Base-by-base conservation (phyloP, 805 yeast genomes). In the Suhomyces pyralidae region DNA sequence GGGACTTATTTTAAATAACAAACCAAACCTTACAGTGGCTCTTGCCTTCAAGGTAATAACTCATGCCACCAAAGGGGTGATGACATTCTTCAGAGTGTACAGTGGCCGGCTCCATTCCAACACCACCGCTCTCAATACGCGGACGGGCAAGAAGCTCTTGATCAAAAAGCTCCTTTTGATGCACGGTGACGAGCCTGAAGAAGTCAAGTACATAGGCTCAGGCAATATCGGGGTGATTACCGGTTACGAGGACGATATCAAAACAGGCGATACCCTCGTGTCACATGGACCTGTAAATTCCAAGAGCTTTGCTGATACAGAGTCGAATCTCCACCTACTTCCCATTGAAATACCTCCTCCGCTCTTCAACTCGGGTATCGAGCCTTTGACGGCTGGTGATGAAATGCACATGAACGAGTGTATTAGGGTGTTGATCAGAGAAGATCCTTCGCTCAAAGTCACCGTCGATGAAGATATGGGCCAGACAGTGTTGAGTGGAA, bases 181-280 rank as follows among this genome's bases (percentile, higher is more conserved):
- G 93, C 91, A 92, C 69, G 99, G 97, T 2, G 91, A 93, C 60
- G 77, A 76, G 26, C 91, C 96, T 0, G 83, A 86, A 53, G 91
- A 88, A 43, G 90, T 91, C 2, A 69, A 76, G 24, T 67, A 66
- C 25, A 74, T 93, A 19, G 66, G 75, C 6, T 78, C 88, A 0
- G 99, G 99, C 3, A 90, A 89, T 57, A 94, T 94, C 62, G 98
- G 97, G 34, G 97, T 94, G 5, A 79, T 89, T n/a, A 75, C 86
- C 1, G 92, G 92, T 2, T 76, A 85, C 3, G 78, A 74, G 42
- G 85, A 84, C 49, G 84, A 84, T 42, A 79, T 93, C 24, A 76
- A 83, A 17, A 94, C 99, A 0, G 99, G 99, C 3, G 98, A 94
- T 65, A 93, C 98, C 0, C 69, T 94, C 3, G 80, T 92, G 9